These are phyloP conservation scores for Limnanthes douglasii DNA, from an alignment of 345 rosid species.

Conservation along the genomic window DNA sequence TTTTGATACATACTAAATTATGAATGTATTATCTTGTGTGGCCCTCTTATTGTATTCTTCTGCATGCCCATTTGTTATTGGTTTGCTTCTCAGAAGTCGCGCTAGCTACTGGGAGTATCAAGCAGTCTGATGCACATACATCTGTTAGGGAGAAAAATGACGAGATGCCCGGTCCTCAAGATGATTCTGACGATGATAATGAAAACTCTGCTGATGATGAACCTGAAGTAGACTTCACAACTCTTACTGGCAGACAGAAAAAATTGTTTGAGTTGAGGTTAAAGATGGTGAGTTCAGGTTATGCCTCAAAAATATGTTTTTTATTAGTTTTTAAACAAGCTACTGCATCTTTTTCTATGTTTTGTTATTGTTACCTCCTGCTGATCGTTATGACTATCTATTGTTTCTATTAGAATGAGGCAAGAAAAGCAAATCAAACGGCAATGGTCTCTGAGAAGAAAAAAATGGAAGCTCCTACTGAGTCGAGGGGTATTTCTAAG, in stretches of 20 bases:
- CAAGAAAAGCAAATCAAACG: constrained; percentile 78
- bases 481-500: constrained; percentile 81
- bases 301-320: not conserved
- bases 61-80: too few relatives aligned
- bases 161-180: constrained; percentile 22
- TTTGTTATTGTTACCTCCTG: not conserved
- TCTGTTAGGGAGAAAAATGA: constrained; percentile 16
- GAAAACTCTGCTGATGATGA: constrained; percentile 26
- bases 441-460: constrained; percentile 88
- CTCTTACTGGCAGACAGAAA: constrained; percentile 82
- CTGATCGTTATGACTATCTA: not conserved
- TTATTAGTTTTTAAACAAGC: not conserved
- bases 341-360: not conserved
- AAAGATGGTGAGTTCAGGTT: constrained; percentile 44
- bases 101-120: constrained; percentile 16
- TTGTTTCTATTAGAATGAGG: constrained; percentile 42
- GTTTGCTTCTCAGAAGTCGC: constrained; percentile 18
- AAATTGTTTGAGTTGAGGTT: constrained; percentile 63
- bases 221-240: constrained; percentile 31
- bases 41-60: too few relatives aligned
- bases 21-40: too few relatives aligned
- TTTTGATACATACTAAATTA: too few relatives aligned
- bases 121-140: constrained; percentile 8
- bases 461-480: constrained; percentile 72
- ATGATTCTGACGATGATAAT: constrained; percentile 27